Evolutionary conservation across 2,329 filamentous ascomycete genomes (phyloP).

Genomic region (Cordyceps javanica): DNA sequence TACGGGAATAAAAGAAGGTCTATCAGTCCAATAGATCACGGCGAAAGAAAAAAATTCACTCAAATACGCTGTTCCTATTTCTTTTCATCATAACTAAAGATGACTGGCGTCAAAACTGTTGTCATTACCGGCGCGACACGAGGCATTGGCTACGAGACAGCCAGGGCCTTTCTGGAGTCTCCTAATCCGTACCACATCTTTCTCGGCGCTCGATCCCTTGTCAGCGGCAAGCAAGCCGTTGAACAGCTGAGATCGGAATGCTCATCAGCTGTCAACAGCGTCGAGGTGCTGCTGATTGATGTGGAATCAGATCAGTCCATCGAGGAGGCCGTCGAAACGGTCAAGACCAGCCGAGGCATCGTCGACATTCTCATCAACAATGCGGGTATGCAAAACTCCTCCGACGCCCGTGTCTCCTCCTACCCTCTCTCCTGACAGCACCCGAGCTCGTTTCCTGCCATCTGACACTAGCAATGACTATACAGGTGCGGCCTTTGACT

Average conservation of each 20-base stretch:
- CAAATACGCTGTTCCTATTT: background rate
- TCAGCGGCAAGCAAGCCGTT: constrained; percentile 45
- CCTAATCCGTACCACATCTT: constrained; percentile 45
- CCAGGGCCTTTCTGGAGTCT: constrained; percentile 47
- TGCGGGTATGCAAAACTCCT: constrained; percentile 34
- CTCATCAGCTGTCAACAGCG: constrained; percentile 31
- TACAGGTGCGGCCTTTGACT: constrained; percentile 40
- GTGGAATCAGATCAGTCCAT: constrained; percentile 48
- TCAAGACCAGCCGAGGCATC: constrained; percentile 35
- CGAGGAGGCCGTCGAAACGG: constrained; percentile 33
- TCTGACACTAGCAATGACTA: background rate
- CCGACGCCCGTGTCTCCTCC: background rate
- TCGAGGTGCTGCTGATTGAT: constrained; percentile 46
- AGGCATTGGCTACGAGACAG: constrained; percentile 54
- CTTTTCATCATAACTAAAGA: background rate
- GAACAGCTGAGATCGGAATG: constrained; percentile 33
- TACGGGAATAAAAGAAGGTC: too few relatives aligned
- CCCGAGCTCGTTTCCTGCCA: too few relatives aligned
- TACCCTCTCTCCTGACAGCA: background rate
- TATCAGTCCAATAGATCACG: background rate
- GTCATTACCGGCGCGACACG: constrained; percentile 56
- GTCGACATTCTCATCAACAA: constrained; percentile 54
- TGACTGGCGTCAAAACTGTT: constrained; percentile 24
- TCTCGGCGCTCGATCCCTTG: constrained; percentile 45
- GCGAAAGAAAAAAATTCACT: background rate